A percentile compares a stretch with the other conserved stretches of the same genome.
These are phyloP conservation scores for Rheum nobile DNA, from an alignment of 148 eudicot genomes.

Conservation along the genomic window DNA sequence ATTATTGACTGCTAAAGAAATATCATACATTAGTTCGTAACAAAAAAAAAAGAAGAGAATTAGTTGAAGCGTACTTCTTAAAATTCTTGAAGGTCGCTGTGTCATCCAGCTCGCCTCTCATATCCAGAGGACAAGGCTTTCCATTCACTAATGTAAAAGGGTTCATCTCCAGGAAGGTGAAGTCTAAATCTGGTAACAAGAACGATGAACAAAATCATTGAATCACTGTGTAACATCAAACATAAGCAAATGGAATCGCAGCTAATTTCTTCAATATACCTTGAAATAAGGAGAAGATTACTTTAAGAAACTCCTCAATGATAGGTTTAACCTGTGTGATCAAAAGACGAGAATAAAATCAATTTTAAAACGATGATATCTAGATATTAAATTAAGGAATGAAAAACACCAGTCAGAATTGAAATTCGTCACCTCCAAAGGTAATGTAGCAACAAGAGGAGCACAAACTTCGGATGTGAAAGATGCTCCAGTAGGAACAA, in stretches of 20 bases:
- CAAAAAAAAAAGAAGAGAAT: not conserved
- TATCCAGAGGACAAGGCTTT: slow-evolving; percentile 94
- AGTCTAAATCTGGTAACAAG: slow-evolving; percentile 60
- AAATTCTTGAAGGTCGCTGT: slow-evolving; percentile 71
- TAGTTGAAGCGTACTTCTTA: slow-evolving; percentile 23
- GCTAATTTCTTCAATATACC: slow-evolving; percentile 29
- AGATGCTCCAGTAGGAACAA: slow-evolving; percentile 66
- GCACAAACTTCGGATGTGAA: slow-evolving; percentile 81
- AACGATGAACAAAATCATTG: not conserved
- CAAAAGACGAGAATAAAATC: not conserved
- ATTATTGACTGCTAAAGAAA: not conserved
- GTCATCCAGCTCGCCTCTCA: slow-evolving; percentile 98
- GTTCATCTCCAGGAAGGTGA: slow-evolving; percentile 95
- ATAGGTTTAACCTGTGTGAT: slow-evolving; percentile 51
- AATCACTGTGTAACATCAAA: not conserved
- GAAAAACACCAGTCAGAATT: not conserved
- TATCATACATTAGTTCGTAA: not conserved
- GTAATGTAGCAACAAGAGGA: slow-evolving; percentile 90
- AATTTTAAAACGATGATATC: not conserved
- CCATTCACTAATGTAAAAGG: slow-evolving; percentile 91
- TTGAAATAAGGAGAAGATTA: slow-evolving; percentile 47
- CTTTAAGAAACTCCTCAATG: slow-evolving; percentile 83
- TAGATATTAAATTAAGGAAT: not conserved
- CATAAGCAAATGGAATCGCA: not conserved
- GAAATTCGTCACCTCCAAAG: slow-evolving; percentile 68